Evolutionary conservation across 352 stramenopile genomes (phyloP).

Genomic region (Pythium pyrilobum): DNA sequence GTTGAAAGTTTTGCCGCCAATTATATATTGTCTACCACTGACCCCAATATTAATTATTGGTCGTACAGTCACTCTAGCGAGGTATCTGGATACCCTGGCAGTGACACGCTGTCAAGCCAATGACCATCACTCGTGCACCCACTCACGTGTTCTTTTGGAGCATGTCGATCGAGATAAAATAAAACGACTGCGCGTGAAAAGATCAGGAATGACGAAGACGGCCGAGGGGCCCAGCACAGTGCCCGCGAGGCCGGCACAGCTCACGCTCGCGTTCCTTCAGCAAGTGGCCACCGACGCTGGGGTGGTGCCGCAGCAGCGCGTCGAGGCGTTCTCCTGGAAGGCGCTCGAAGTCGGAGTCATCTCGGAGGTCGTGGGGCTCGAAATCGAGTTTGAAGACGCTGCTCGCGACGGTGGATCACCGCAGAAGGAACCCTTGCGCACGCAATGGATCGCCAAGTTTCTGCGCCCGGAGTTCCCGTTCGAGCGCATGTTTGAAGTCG

Average conservation of each 20-base stretch:
- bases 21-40: too few relatives aligned
- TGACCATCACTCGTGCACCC: too few relatives aligned
- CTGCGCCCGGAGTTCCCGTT: conserved; percentile 73
- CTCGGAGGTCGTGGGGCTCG: conserved; percentile 60
- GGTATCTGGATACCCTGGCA: too few relatives aligned
- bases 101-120: too few relatives aligned
- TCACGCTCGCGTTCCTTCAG: conserved; percentile 58
- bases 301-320: conserved; percentile 12
- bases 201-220: not conserved
- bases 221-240: not conserved
- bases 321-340: conserved; percentile 50
- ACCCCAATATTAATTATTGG: too few relatives aligned
- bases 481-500: conserved; percentile 74
- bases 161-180: too few relatives aligned
- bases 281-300: conserved; percentile 13
- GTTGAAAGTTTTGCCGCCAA: too few relatives aligned
- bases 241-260: conserved; percentile 13
- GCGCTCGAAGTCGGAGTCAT: conserved; percentile 75
- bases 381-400: conserved; percentile 1
- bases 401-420: conserved; percentile 1
- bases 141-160: too few relatives aligned
- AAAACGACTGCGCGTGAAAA: not conserved
- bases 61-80: too few relatives aligned
- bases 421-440: conserved; percentile 30
- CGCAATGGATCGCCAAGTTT: conserved; percentile 82